Percentiles rank a stretch among this genome's conserved stretches.
Evolutionary conservation across 306 rosid genomes (phyloP).

Genomic region (Elaeagnus macrophylla): DNA sequence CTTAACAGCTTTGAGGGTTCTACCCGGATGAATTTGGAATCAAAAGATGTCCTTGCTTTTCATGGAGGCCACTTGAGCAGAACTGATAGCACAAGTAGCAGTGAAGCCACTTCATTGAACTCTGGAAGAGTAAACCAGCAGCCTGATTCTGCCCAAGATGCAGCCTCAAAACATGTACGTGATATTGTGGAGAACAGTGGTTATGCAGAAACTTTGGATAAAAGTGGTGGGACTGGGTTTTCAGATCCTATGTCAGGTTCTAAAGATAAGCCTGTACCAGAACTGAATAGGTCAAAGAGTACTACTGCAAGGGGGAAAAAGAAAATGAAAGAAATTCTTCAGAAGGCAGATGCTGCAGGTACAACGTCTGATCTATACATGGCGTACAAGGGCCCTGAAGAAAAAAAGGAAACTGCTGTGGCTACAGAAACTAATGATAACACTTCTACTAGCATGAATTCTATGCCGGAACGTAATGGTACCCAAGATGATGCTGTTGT

Average conservation of each 20-base stretch:
- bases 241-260: conserved; percentile 29
- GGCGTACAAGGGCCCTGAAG: conserved; percentile 93
- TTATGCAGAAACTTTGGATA: conserved; percentile 30
- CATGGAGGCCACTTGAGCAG: conserved; percentile 12
- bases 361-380: conserved; percentile 79
- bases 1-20: no score
- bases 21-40: no score
- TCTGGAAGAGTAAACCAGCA: conserved; percentile 28
- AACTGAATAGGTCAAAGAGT: conserved; percentile 46
- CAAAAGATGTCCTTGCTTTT: conserved; percentile 17
- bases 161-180: conserved; percentile 21
- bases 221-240: conserved; percentile 16
- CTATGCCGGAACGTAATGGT: conserved; percentile 27
- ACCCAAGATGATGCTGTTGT: conserved; percentile 25
- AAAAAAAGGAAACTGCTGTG: conserved; percentile 49
- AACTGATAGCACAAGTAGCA: conserved; percentile 29
- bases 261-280: conserved; percentile 46
- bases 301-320: conserved; percentile 33
- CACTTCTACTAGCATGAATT: conserved; percentile 19
- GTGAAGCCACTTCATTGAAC: conserved; percentile 20
- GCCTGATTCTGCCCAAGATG: conserved; percentile 18
- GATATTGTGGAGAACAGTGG: conserved; percentile 23
- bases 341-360: conserved; percentile 94
- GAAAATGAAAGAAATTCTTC: conserved; percentile 54
- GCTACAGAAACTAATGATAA: conserved; percentile 40